Conservation (phyloP, 1,284 basidiomycete species). For the Pisolithus thermaeus region DNA sequence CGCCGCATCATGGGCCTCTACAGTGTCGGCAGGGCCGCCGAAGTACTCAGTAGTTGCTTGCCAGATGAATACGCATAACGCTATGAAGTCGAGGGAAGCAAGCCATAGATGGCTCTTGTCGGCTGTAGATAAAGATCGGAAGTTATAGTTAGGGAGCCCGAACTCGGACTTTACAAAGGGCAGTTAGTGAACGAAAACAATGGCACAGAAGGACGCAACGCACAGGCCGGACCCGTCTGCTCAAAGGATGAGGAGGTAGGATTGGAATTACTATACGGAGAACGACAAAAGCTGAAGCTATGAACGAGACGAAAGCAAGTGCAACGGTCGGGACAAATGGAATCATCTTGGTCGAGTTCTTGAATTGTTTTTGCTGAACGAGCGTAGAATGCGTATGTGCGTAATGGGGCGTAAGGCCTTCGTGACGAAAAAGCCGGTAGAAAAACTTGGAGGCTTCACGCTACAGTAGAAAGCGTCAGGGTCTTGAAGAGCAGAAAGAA, state of each 20-base stretch:
- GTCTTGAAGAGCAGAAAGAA: slow-evolving; percentile 12
- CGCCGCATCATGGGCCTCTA: slow-evolving; percentile 40
- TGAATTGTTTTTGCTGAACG: slow-evolving; percentile 36
- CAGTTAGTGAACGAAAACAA: slow-evolving; percentile 12
- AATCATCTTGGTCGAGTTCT: slow-evolving; percentile 41
- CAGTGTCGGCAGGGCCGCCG: slow-evolving; percentile 38
- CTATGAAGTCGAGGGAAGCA: slow-evolving; percentile 54
- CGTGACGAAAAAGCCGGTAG: slow-evolving; percentile 13
- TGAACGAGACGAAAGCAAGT: slow-evolving; percentile 62
- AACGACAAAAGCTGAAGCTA: slow-evolving; percentile 65
- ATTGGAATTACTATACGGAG: slow-evolving; percentile 67
- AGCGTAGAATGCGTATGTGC: slow-evolving; percentile 39
- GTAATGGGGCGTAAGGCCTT: slow-evolving; percentile 32
- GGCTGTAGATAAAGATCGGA: slow-evolving; percentile 54
- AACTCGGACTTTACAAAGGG: slow-evolving; percentile 52
- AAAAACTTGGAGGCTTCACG: slow-evolving; percentile 8
- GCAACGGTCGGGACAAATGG: slow-evolving; percentile 58
- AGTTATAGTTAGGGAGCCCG: slow-evolving; percentile 52
- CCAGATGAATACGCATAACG: slow-evolving; percentile 59
- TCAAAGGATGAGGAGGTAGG: slow-evolving; percentile 62
- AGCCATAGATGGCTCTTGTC: slow-evolving; percentile 71
- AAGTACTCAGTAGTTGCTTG: slow-evolving; percentile 50
- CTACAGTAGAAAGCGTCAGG: slow-evolving; percentile 4
- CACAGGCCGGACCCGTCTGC: slow-evolving; percentile 63
- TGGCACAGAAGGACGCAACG: slow-evolving; percentile 24